Base-by-base conservation (phyloP, 768 basidiomycete species). In the Lentinula guzmanii region DNA sequence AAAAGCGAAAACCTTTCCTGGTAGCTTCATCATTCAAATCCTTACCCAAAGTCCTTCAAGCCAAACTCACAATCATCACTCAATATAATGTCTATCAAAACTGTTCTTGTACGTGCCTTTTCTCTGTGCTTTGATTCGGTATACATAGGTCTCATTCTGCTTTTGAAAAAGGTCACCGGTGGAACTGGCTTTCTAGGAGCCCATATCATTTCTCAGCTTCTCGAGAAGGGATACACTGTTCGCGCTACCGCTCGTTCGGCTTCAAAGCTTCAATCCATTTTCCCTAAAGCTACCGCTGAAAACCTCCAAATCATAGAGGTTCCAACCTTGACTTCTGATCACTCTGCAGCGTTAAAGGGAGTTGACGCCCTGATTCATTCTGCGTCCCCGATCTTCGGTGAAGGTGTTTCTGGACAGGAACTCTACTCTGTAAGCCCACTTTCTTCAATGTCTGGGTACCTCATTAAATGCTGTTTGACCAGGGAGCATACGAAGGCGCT, bases 271-370 rank as follows among this genome's bases (percentile, higher is more conserved):
- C 43, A 33, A 15, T 31, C 33, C 5, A 62, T 62, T 8, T 62
- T 62, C 15, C 61, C 55, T 35, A 41, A 62, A 18, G 61, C 61
- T 34, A 52, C 43, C 28, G 24, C 51, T 9, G 43, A 56, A 24
- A 33, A 60, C 11, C 61, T 62, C 8, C 43, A 62, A 24, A 37
- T 62, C 7, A 35, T 50, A 2, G 61, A 62, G 39, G 43, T 62
- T 4, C 42, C 53, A 6, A 46, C 61, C 15, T 21, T 62, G 28
- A 56, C 59, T 9, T 62, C 64, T 7, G 64, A 65, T 46, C 61
- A 61, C 43, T 60, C 65, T 7, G 58, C 53, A 13, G 66, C 65
- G 3, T 56, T 68, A 33, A 62, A 68, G 56, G 66, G 67, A 55
- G 48, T 63, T 2, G 45, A 35, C 21, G 62, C 62, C 4, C 11